A percentile compares a stretch with the other conserved stretches of the same genome.
Conservation (phyloP, 495 filamentous ascomycete species). For the Neurospora sp. region DNA sequence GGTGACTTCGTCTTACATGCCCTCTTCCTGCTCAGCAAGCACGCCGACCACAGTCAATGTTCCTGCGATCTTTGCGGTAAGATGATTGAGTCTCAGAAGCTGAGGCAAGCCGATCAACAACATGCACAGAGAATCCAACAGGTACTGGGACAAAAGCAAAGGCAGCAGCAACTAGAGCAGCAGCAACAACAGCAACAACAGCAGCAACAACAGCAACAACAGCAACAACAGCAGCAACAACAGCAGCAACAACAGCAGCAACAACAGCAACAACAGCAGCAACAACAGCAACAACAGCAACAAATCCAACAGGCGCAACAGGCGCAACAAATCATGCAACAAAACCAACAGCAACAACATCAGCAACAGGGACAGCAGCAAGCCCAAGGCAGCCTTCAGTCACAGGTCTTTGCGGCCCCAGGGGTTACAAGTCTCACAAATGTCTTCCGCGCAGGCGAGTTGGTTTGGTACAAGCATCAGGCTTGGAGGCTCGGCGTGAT, state of each 20-base stretch:
- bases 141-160: neutral
- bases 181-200: conserved; percentile 2
- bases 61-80: conserved; percentile 24
- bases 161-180: conserved; percentile 3
- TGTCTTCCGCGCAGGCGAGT: conserved; percentile 31
- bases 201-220: neutral
- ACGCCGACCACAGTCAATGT: conserved; percentile 23
- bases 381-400: neutral
- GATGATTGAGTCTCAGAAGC: conserved; percentile 7
- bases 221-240: conserved; percentile 1
- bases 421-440: conserved; percentile 18
- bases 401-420: neutral
- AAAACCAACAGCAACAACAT: neutral
- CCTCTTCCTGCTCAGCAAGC: conserved; percentile 27
- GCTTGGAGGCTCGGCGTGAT: conserved; percentile 32
- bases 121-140: conserved; percentile 29
- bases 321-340: neutral
- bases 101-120: neutral
- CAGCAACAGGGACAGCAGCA: conserved; percentile 3
- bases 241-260: conserved; percentile 1
- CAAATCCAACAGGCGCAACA: neutral
- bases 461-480: conserved; percentile 32
- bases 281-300: neutral
- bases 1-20: conserved; percentile 32
- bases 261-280: neutral